These are phyloP conservation scores for Batkoa obscura DNA, from an alignment of 371 early-diverging fungal genomes.

Conservation along the genomic window DNA sequence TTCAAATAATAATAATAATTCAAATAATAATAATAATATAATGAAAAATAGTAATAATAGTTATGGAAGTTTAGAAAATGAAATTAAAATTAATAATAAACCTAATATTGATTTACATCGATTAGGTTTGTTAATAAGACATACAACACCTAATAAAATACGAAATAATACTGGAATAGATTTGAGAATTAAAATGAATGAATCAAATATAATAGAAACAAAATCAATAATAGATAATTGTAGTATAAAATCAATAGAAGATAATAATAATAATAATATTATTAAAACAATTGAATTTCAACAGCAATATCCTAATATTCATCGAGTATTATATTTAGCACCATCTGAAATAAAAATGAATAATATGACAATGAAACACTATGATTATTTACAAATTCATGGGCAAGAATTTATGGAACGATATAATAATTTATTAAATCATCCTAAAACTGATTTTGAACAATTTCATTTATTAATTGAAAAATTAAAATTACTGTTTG, in stretches of 20 bases:
- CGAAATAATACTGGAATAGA: not conserved
- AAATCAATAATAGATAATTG: not conserved
- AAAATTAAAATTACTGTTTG: not conserved
- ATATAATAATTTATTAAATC: not conserved
- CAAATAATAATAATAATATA: too few species aligned
- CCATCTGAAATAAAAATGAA: not conserved
- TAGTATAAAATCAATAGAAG: not conserved
- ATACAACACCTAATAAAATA: not conserved
- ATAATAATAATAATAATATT: too few species aligned
- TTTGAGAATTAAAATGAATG: not conserved
- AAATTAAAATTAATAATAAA: too few species aligned
- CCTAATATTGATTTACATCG: not conserved
- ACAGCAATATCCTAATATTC: not conserved
- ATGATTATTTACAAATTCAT: slow-evolving; percentile 1
- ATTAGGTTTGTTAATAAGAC: not conserved
- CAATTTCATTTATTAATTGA: not conserved
- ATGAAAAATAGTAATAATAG: too few species aligned
- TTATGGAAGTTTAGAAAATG: too few species aligned
- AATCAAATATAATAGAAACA: not conserved
- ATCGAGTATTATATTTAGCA: not conserved
- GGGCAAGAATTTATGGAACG: slow-evolving; percentile 3
- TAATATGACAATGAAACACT: not conserved
- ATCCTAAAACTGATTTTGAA: not conserved
- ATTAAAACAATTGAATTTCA: too few species aligned
- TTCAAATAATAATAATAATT: too few species aligned